Evolutionary conservation across 805 yeast species (phyloP).

Genomic region (Wickerhamomyces canadensis): DNA sequence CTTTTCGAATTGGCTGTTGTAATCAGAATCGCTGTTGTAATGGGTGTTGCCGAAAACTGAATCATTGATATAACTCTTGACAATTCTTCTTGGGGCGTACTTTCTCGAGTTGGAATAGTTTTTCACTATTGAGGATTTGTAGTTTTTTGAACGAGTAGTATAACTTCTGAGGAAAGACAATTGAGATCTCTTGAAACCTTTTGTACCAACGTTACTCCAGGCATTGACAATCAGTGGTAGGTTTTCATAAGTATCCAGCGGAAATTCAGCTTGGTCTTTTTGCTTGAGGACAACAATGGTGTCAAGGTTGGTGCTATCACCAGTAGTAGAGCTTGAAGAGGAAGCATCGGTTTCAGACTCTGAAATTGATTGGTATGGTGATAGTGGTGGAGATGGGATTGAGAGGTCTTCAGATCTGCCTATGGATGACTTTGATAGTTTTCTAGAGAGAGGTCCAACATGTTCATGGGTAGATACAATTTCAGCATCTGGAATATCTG

Average conservation of each 20-base stretch:
- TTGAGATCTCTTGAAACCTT: slow-evolving; percentile 44
- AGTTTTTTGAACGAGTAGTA: slow-evolving; percentile 15
- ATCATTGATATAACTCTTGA: slow-evolving; percentile 8
- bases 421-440: slow-evolving; percentile 21
- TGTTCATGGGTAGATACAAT: neutral
- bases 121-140: slow-evolving; percentile 23
- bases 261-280: slow-evolving; percentile 32
- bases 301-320: slow-evolving; percentile 11
- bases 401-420: slow-evolving; percentile 23
- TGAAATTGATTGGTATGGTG: slow-evolving; percentile 30
- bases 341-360: slow-evolving; percentile 1
- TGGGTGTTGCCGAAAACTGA: slow-evolving; percentile 18
- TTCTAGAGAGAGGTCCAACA: slow-evolving; percentile 17
- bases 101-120: slow-evolving; percentile 13
- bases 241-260: slow-evolving; percentile 41
- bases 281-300: slow-evolving; percentile 13
- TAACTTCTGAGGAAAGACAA: slow-evolving; percentile 50
- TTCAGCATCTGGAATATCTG: slow-evolving; percentile 16
- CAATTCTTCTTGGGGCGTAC: slow-evolving; percentile 21
- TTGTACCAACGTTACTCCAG: slow-evolving; percentile 37
- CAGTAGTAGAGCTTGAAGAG: slow-evolving; percentile 3
- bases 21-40: slow-evolving; percentile 31
- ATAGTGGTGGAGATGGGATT: slow-evolving; percentile 41
- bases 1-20: slow-evolving; percentile 34
- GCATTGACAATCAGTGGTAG: slow-evolving; percentile 47